Base-by-base conservation (phyloP, 352 stramenopile genomes). In the Globisporangium cylindrosporum region DNA sequence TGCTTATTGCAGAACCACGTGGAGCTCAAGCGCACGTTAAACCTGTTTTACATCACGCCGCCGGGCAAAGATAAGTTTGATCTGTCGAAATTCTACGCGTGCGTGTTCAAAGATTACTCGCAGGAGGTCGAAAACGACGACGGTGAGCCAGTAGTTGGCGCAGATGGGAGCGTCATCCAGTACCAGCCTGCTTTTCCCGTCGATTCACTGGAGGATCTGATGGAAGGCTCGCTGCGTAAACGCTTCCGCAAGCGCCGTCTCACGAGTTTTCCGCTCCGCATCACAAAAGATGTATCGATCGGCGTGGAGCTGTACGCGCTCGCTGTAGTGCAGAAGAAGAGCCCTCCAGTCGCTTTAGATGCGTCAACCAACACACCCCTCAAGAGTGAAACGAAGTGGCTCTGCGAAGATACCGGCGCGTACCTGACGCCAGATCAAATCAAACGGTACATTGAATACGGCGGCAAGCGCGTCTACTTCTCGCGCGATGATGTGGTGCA, bases 361-460 rank as follows among this genome's bases (percentile, higher is more conserved):
- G 85, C 85, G 12, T 79, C 73, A 18, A 92, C 82, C 10, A 95
- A 95, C 62, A 74, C 61, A 6, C 82, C 84, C n/a, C 74, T 95
- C 18, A 91, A 91, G 74, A 84, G 75, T 22, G 84, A 91, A 65
- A 93, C 84, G 10, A 95, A 95, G 64, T 95, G 88, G 88, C 80
- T 95, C 38, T 95, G 88, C 59, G 81, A 95, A 67, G 80, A 93
- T 65, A 95, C 88, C 12, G 88, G 88, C 20, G 71, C 73, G 32
- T 93, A 93, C 70, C 67, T 95, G 4, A 82, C 77, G 8, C 75
- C 84, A 2, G 84, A 93, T 51, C 77, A 92, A 60, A 91, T 95
- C 56, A 90, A 91, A 66, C 81, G 78, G 43, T 95, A 89, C 57
- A 81, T 92, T 22, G 73, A 81, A 36, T 93, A 90, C 53, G 86